Conservation (phyloP, 805 yeast species). For the Komagataella phaffii region DNA sequence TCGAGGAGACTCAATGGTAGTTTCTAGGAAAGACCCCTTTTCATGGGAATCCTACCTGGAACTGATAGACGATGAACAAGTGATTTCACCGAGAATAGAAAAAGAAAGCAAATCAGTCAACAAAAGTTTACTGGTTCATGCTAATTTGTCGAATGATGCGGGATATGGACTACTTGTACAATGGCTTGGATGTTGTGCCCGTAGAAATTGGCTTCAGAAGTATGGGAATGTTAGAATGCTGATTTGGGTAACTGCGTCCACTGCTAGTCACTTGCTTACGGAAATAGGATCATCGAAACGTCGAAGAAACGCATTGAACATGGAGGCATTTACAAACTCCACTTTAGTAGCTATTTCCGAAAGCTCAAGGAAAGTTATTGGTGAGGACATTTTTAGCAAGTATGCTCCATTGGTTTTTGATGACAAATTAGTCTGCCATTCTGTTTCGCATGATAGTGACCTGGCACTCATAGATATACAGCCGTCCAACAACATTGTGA, state of each 20-base stretch:
- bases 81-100: conserved; percentile 22
- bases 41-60: conserved; percentile 47
- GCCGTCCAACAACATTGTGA: not conserved
- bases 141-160: conserved; percentile 18
- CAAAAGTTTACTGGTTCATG: conserved; percentile 15
- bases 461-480: not conserved
- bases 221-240: conserved; percentile 62
- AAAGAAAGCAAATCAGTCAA: conserved; percentile 7
- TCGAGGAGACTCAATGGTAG: conserved; percentile 10
- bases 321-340: conserved; percentile 50
- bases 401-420: not conserved
- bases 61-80: conserved; percentile 25
- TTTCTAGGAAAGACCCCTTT: conserved; percentile 38
- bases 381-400: not conserved
- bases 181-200: conserved; percentile 55
- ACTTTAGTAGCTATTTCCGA: conserved; percentile 36
- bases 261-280: conserved; percentile 52
- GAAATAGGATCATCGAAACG: conserved; percentile 36
- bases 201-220: conserved; percentile 61
- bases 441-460: not conserved
- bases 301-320: conserved; percentile 47
- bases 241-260: conserved; percentile 46
- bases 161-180: conserved; percentile 66
- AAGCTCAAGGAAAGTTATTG: not conserved
- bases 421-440: not conserved